phyloP scores from a whole-genome alignment of 768 basidiomycete genomes.

The Rubroboletus satanas region DNA sequence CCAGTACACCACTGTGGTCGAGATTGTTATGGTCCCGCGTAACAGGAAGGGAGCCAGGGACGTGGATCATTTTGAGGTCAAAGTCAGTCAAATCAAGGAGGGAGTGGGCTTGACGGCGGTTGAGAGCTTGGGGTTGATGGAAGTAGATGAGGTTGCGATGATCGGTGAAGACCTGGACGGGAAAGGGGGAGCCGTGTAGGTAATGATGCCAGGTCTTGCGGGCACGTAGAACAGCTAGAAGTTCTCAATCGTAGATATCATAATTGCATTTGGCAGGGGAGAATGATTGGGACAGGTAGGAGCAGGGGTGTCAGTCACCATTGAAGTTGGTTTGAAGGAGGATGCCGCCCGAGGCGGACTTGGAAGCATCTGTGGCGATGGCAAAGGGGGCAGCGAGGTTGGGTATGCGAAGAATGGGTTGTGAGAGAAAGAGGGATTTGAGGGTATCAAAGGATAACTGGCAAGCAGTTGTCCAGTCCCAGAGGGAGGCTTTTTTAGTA shows the following conservation, averaged over 20 bases:
- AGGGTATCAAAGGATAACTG: background rate
- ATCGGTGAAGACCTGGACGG: fast-evolving
- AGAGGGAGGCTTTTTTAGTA: background rate
- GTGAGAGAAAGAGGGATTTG: fast-evolving
- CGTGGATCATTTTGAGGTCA: background rate
- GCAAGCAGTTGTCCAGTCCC: too few species aligned
- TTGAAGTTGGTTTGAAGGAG: too few species aligned
- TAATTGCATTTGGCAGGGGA: too few species aligned
- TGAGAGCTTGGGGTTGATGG: background rate
- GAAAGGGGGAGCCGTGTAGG: background rate
- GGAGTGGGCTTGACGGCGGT: fast-evolving
- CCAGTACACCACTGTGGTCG: too few species aligned
- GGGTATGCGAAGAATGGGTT: fast-evolving
- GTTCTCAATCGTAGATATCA: background rate
- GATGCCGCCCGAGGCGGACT: too few species aligned
- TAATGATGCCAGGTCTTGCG: background rate
- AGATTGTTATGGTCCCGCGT: too few species aligned
- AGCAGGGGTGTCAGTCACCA: too few species aligned
- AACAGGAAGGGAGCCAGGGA: fast-evolving
- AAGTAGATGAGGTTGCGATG: background rate
- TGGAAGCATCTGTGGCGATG: background rate
- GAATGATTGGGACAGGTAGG: too few species aligned
- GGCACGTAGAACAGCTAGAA: background rate
- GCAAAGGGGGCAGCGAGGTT: background rate
- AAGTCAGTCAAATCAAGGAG: background rate